Evolutionary conservation across 208 protist genomes (phyloP), one percentile per base, ranked within the genome.

Genomic region (Crithidia expoeki): DNA sequence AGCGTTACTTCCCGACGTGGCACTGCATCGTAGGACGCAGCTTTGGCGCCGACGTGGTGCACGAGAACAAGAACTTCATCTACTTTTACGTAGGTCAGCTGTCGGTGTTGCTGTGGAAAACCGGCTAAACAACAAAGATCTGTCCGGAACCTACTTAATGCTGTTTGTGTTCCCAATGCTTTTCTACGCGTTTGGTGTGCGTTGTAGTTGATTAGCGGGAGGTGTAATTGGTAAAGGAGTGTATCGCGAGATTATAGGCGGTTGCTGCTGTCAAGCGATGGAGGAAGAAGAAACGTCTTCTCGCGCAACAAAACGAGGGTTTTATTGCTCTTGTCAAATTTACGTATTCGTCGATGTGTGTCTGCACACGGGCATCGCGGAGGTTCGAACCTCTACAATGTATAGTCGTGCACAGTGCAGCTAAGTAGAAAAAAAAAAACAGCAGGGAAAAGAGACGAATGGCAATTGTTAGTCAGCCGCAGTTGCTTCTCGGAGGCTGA

Each of bases 41-140:
- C 86, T 99, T 99, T 82, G 99, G 99, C 38, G 99, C 99, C 10
- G 99, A 99, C 84, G 98, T 99, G 50, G 99, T 98, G 12, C 99
- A 99, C 80, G 99, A 99, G 79, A 98, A 93, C 46, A 97, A 97
- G 62, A 80, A 96, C 62, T 99, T 99, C 82, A 99, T 99, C 76
- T 99, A 99, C 86, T 99, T 99, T 81, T 99, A 99, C 81, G 81
- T 99, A 42, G 99, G 98, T 11, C 98, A 99, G 80, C 85, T 99
- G 23, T 98, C 98, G 23, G 94, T 99, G 61, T 88, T 99, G 3
- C 87, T 99, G 40, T 99, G 99, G 92, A 97, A 94, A 65, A 86
- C 90, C 0, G 72, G 79, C 27, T 92, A 80, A 27, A 57, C 23
- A 10, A 4, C 23, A 4, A 51, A 44, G 38, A 44, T 44, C n/a